Evolutionary conservation across 2,329 filamentous ascomycete species (phyloP), one percentile per base, ranked within the genome.

Genomic region (Colletotrichum truncatum): DNA sequence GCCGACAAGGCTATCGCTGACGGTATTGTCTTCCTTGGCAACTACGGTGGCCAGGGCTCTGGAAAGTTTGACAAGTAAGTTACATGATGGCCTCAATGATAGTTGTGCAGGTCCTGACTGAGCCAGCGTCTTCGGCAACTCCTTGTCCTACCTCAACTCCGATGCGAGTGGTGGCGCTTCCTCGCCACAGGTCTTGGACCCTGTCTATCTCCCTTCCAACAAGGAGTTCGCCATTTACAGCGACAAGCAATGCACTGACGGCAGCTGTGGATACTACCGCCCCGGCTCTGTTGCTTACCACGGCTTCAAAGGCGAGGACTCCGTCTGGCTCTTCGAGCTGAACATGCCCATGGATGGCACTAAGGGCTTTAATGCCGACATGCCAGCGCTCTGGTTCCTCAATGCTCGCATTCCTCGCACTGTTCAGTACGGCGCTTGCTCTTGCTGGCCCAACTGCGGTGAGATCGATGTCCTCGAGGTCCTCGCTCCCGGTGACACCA

Each of bases 381-480:
- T 91, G 85, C 91, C 92, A 8, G 89, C 91, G 41, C 85, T 91
- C 76, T 94, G 92, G 92, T 81, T 90, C 52, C 85, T 94, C 66
- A 94, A 94, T 78, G 89, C 87, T 16, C 84, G 87, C 66, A 92
- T 94, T 67, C 88, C 91, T 25, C 88, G 89, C 66, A 89, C 90
- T 5, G 80, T 85, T 5, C 91, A 94, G 76, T 94, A 94, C 79
- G 84, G 84, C 68, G 78, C 79, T 3, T 94, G 92, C 82, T 91
- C 87, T 64, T 94, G 92, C 83, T 94, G 91, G 91, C 82, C 78
- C 73, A 72, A 87, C 36, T 94, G 92, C 74, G 91, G 91, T 71
- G 92, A 95, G 79, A 87, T 91, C 67, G 92, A 95, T 72, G 83
- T 94, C 57, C 89, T 91, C 72, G 92, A 94, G 79, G 84, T 92